Evolutionary conservation across 495 filamentous ascomycete genomes (phyloP).

Genomic region (Astrothelium macrocarpum): DNA sequence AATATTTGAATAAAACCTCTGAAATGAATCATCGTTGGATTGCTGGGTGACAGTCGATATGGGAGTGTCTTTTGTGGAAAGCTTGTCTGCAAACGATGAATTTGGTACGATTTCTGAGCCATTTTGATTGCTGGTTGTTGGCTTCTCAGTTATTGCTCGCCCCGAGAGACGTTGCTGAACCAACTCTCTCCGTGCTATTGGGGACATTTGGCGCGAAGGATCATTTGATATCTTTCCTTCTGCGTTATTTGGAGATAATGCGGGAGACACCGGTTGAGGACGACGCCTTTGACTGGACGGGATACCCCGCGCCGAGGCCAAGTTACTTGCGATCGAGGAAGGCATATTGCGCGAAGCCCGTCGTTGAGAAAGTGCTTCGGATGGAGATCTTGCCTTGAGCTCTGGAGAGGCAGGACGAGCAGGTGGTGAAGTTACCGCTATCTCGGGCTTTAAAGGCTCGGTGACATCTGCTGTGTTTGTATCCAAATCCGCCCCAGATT

Average conservation of each 20-base stretch:
- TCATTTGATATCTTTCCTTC: constrained; percentile 59
- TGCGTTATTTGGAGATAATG: constrained; percentile 62
- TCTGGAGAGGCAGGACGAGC: constrained; percentile 25
- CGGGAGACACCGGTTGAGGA: constrained; percentile 52
- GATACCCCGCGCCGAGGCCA: constrained; percentile 83
- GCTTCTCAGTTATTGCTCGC: neutral
- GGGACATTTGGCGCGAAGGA: constrained; percentile 12
- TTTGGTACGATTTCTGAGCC: neutral
- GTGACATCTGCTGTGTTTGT: constrained; percentile 4
- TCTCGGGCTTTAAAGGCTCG: constrained; percentile 11
- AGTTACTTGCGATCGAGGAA: constrained; percentile 83
- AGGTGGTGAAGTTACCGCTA: neutral
- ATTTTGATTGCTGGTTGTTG: neutral
- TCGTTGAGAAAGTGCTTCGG: constrained; percentile 40
- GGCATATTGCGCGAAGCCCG: constrained; percentile 53
- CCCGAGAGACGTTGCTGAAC: neutral
- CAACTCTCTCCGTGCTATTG: neutral
- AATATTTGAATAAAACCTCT: constrained; percentile 63
- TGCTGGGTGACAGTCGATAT: constrained; percentile 1
- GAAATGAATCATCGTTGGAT: constrained; percentile 65
- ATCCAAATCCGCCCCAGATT: neutral
- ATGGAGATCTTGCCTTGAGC: constrained; percentile 27
- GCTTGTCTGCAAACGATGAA: neutral
- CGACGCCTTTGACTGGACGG: constrained; percentile 55
- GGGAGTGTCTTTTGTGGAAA: neutral